Conservation (phyloP, 495 filamentous ascomycete species). For the Terfezia boudieri region DNA sequence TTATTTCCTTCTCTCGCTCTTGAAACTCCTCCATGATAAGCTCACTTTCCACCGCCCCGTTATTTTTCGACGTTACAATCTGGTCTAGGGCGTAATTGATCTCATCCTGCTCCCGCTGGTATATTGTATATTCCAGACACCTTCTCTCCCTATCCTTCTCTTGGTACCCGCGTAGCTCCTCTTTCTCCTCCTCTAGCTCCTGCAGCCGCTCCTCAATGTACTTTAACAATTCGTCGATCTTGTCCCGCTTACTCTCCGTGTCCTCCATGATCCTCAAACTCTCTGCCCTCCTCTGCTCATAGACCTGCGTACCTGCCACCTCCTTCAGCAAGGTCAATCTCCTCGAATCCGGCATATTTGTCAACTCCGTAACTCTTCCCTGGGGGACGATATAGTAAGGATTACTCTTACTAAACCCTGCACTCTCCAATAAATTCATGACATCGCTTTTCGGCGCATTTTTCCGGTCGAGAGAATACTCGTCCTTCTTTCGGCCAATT, state of each 20-base stretch:
- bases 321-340: conserved; percentile 80
- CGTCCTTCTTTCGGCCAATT: conserved; percentile 93
- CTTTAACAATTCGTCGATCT: conserved; percentile 79
- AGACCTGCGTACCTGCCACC: conserved; percentile 89
- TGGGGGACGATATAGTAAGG: conserved; percentile 99
- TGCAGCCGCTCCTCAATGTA: conserved; percentile 74
- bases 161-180: conserved; percentile 77
- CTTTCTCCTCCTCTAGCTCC: conserved; percentile 91
- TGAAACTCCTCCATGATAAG: conserved; percentile 56
- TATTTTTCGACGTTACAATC: conserved; percentile 60
- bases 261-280: conserved; percentile 93
- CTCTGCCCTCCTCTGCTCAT: conserved; percentile 73
- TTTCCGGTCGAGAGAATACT: conserved; percentile 91
- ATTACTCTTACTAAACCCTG: conserved; percentile 90
- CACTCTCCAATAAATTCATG: conserved; percentile 84
- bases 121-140: conserved; percentile 85
- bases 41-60: conserved; percentile 61
- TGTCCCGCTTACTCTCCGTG: conserved; percentile 76
- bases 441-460: conserved; percentile 89
- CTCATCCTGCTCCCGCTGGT: conserved; percentile 65
- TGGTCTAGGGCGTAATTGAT: conserved; percentile 55
- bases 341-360: conserved; percentile 94
- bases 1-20: conserved; percentile 59
- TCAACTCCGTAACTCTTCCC: conserved; percentile 82
- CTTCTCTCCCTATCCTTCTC: conserved; percentile 85